Conservation (phyloP, 345 rosid species). For the Eucalyptus viminalis region DNA sequence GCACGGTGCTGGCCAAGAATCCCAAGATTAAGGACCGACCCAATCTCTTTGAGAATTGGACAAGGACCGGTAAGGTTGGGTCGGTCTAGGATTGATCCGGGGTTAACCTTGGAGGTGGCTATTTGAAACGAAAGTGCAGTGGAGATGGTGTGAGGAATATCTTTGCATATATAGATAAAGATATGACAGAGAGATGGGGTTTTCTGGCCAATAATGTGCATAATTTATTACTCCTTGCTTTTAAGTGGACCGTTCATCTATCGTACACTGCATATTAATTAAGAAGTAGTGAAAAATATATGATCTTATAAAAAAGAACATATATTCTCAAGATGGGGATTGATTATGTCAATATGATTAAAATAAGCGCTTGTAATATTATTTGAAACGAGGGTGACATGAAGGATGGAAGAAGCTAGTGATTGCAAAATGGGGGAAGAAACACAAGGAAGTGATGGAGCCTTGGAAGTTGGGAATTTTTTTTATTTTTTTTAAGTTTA, state of each 20-base stretch:
- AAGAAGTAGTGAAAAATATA: background rate
- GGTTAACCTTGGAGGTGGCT: background rate
- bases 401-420: background rate
- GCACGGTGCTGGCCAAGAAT: too few species aligned
- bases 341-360: background rate
- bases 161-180: background rate
- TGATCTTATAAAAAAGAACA: background rate
- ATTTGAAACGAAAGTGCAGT: background rate
- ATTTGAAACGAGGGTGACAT: background rate
- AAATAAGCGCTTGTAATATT: background rate
- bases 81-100: accelerated
- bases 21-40: too few species aligned
- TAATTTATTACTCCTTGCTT: background rate
- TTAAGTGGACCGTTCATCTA: background rate
- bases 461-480: background rate
- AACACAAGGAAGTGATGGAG: background rate
- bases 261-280: background rate
- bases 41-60: too few species aligned
- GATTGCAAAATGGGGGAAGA: background rate
- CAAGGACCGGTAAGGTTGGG: too few species aligned
- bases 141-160: background rate
- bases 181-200: background rate
- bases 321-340: background rate
- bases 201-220: background rate
- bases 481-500: background rate